A percentile compares a stretch with the other conserved stretches of the same genome.
These are phyloP conservation scores for Coemansia sp. DNA, from an alignment of 192 early-diverging fungal genomes.

Conservation along the genomic window DNA sequence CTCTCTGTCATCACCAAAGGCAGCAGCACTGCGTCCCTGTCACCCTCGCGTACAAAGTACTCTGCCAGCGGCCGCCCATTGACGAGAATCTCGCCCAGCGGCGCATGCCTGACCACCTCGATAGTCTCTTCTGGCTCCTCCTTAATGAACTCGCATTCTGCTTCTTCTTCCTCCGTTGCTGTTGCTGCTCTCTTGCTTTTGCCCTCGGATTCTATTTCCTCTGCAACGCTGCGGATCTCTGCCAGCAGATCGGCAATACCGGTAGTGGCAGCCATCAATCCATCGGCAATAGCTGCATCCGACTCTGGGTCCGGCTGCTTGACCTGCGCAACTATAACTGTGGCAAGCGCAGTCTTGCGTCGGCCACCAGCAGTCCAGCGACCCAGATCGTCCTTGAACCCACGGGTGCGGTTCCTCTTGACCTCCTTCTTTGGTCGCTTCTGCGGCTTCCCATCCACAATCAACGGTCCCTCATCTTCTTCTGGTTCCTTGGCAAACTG, in stretches of 20 bases:
- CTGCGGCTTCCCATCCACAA: not conserved
- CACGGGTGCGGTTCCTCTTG: conserved; percentile 34
- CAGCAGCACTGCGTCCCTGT: conserved; percentile 69
- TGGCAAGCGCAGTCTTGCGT: conserved; percentile 69
- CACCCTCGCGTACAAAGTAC: conserved; percentile 71
- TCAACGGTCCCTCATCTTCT: not conserved
- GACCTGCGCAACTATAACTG: not conserved
- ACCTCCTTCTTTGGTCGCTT: conserved; percentile 32
- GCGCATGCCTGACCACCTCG: not conserved
- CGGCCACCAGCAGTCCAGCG: conserved; percentile 73
- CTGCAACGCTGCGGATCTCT: not conserved
- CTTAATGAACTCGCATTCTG: not conserved
- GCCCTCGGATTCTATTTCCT: no score
- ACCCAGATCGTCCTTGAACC: conserved; percentile 65
- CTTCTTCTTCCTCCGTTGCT: not conserved
- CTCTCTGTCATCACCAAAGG: conserved; percentile 68
- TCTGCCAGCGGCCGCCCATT: conserved; percentile 73
- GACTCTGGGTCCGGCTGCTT: not conserved
- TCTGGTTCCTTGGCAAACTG: conserved; percentile 24
- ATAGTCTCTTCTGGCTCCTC: no score
- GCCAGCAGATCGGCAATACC: not conserved
- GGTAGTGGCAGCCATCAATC: not conserved
- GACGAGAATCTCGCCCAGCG: conserved; percentile 64
- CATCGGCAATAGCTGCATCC: not conserved
- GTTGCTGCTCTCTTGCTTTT: not conserved